Percentiles rank a stretch among this genome's conserved stretches.
Evolutionary conservation across 495 filamentous ascomycete genomes (phyloP).

Genomic region (Annulohypoxylon nitens): DNA sequence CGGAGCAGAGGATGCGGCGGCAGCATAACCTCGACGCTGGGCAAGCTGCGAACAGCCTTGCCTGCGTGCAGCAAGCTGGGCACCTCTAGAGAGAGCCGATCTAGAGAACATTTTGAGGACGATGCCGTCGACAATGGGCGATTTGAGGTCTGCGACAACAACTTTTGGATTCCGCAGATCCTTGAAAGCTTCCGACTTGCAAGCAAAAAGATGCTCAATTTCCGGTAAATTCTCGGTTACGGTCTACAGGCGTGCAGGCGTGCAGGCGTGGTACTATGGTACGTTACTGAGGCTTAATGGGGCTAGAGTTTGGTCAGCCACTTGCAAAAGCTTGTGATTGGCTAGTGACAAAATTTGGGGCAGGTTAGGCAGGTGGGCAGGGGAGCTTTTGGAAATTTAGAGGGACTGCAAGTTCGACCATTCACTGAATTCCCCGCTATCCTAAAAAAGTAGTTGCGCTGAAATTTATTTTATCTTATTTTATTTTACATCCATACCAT

Average conservation of each 20-base stretch:
- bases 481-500: constrained; percentile 2
- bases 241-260: not conserved
- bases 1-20: constrained; percentile 74
- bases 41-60: constrained; percentile 70
- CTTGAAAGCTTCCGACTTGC: constrained; percentile 36
- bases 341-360: constrained; percentile 24
- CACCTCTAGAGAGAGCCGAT: constrained; percentile 81
- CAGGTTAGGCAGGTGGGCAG: constrained; percentile 13
- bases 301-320: constrained; percentile 46
- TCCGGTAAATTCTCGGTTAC: constrained; percentile 56
- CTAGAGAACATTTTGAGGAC: constrained; percentile 85
- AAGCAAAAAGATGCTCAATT: constrained; percentile 54
- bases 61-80: constrained; percentile 78
- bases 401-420: constrained; percentile 14
- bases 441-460: constrained; percentile 40
- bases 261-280: constrained; percentile 1
- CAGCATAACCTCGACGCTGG: constrained; percentile 81
- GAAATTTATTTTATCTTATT: constrained; percentile 30
- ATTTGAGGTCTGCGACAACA: constrained; percentile 57
- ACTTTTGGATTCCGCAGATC: constrained; percentile 43
- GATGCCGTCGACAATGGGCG: constrained; percentile 62
- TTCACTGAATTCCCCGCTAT: constrained; percentile 44
- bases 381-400: not conserved
- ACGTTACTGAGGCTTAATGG: constrained; percentile 35
- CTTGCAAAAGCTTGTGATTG: constrained; percentile 27